phyloP scores from a whole-genome alignment of 306 rosid species.

The Medicago arabica region DNA sequence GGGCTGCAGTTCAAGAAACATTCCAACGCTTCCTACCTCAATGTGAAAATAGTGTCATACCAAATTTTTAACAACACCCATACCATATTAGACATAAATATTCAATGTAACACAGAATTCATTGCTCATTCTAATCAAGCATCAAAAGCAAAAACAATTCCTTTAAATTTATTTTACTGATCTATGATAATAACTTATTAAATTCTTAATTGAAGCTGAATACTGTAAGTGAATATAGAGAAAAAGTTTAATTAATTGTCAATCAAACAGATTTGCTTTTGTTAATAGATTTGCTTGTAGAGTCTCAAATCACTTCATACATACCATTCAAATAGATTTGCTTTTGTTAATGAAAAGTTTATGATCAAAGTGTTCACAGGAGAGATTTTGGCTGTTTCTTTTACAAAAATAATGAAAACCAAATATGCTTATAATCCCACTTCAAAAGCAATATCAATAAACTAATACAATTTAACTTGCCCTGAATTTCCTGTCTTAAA shows the following conservation, averaged over 20 bases:
- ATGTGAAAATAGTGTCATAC: background rate
- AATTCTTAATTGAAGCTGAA: background rate
- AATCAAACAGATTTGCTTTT: no score
- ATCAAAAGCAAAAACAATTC: conserved; percentile 12
- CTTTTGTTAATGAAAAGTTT: background rate
- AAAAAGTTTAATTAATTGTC: background rate
- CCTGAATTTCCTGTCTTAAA: conserved; percentile 1
- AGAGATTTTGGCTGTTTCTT: conserved; percentile 10
- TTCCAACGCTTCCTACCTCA: background rate
- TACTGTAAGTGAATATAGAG: background rate
- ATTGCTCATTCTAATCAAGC: conserved; percentile 23
- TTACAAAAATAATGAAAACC: background rate
- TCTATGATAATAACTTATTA: background rate
- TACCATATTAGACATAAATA: conserved; percentile 14
- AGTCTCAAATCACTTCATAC: background rate
- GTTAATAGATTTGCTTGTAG: no score
- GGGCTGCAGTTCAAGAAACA: background rate
- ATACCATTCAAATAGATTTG: background rate
- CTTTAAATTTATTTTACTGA: background rate
- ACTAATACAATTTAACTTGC: conserved; percentile 3
- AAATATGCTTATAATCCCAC: conserved; percentile 19
- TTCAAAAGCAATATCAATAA: background rate
- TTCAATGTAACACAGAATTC: conserved; percentile 14
- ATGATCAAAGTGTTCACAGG: background rate
- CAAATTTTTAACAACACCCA: background rate